Evolutionary conservation across 2,329 filamentous ascomycete species (phyloP), one percentile per base, ranked within the genome.

Genomic region (Zarea fungicola): DNA sequence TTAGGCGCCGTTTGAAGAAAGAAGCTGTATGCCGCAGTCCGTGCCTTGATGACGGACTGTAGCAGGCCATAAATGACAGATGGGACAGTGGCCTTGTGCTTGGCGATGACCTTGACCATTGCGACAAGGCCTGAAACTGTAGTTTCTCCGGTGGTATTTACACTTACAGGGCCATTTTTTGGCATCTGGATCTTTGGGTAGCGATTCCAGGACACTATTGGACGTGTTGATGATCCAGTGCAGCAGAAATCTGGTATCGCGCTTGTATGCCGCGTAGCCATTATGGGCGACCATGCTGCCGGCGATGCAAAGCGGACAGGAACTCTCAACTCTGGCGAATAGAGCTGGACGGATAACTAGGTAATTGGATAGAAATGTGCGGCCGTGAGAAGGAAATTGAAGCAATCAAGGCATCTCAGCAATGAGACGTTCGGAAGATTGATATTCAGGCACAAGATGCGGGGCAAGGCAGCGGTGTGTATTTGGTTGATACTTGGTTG

Each of bases 91-190:
- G 55, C 52, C 9, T 62, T 53, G 54, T 71, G 56, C 41, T 65
- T 57, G 0, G 61, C 63, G 35, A 76, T 71, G 19, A 73, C 60
- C 16, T 62, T 61, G 8, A 67, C 63, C 53, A 73, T 63, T 2
- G 57, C 52, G 6, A 73, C 52, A 6, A 76, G 61, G 10, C 56
- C 58, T 0, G 64, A 53, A 2, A 72, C 60, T 0, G 63, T 66
- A 5, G 62, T 59, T 45, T 42, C 6, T n/a, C 39, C 39, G 1
- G 25, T 28, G 5, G 26, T 16, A 23, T 42, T 42, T n/a, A 42
- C n/a, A n/a, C n/a, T n/a, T 10, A 16, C 16, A 11, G 13, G 16
- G 34, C 34, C 9, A n/a, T 3, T 13, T 18, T 18, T 5, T 13
- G 5, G 5, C 19, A 8, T 14, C 1, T 19, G 5, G 10, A 6